These are phyloP conservation scores for Thozetella sp. DNA, from an alignment of 495 filamentous ascomycete species.

Conservation along the genomic window DNA sequence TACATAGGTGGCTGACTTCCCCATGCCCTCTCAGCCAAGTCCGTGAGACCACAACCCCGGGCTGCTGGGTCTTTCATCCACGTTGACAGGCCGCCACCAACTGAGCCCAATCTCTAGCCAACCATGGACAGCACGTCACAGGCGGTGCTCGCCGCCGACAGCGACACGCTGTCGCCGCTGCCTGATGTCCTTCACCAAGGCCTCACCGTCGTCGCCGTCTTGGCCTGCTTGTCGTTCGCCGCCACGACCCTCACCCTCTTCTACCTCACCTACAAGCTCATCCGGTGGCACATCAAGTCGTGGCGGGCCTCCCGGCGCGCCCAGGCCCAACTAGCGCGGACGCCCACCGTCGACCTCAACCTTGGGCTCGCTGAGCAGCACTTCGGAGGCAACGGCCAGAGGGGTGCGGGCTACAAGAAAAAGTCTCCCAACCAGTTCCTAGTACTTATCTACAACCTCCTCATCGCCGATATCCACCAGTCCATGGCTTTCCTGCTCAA, in stretches of 20 bases:
- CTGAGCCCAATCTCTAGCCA: neutral
- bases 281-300: constrained; percentile 45
- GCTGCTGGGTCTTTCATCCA: neutral
- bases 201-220: constrained; percentile 47
- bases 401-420: neutral
- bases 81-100: neutral
- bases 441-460: constrained; percentile 71
- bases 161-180: constrained; percentile 36
- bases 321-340: neutral
- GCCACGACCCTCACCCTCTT: constrained; percentile 46
- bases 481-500: constrained; percentile 68
- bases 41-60: neutral
- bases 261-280: constrained; percentile 54
- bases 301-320: constrained; percentile 6
- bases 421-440: constrained; percentile 67
- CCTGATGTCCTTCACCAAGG: constrained; percentile 45
- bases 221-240: constrained; percentile 56
- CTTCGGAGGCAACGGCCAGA: constrained; percentile 6
- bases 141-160: constrained; percentile 5
- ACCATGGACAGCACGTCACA: neutral
- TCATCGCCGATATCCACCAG: constrained; percentile 76
- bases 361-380: constrained; percentile 20
- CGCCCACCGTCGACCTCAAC: constrained; percentile 14
- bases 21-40: neutral
- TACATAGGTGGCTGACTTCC: neutral